Percentiles rank a stretch among this genome's conserved stretches.
Evolutionary conservation across 2,329 filamentous ascomycete genomes (phyloP).

Genomic region (Cylindrodendrum hubeiense): DNA sequence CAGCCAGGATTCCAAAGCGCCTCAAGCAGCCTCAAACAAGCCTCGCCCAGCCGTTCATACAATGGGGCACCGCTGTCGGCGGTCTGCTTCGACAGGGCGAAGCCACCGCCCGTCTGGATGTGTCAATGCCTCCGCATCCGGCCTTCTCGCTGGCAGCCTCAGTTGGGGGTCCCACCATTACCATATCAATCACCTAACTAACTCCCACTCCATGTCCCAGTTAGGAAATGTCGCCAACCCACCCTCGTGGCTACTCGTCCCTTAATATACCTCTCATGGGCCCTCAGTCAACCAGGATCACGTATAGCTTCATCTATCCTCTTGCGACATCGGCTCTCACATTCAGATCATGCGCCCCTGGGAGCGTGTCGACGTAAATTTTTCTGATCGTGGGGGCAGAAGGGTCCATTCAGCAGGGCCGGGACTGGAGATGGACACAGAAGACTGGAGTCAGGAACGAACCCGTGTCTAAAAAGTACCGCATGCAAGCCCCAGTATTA

Average conservation of each 20-base stretch:
- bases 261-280: not conserved
- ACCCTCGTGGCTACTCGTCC: not conserved
- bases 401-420: constrained; percentile 11
- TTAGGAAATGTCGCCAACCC: constrained; percentile 21
- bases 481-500: constrained; percentile 25
- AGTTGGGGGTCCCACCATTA: constrained; percentile 21
- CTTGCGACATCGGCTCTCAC: not conserved
- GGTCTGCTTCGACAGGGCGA: not conserved
- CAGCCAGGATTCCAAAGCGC: not conserved
- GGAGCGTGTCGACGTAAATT: constrained; percentile 11
- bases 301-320: not conserved
- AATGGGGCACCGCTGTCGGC: constrained; percentile 11
- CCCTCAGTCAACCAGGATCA: not conserved
- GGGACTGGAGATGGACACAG: not conserved
- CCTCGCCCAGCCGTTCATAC: not conserved
- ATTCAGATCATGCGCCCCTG: not conserved
- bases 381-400: constrained; percentile 14
- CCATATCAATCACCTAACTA: constrained; percentile 43
- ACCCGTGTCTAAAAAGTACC: constrained; percentile 28
- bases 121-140: constrained; percentile 13
- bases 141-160: constrained; percentile 11
- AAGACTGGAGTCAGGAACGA: constrained; percentile 27
- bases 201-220: constrained; percentile 24
- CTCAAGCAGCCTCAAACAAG: not conserved
- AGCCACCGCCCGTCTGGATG: not conserved